Evolutionary conservation across 2,329 filamentous ascomycete genomes (phyloP), one percentile per base, ranked within the genome.

Genomic region (Macrophomina tecta): DNA sequence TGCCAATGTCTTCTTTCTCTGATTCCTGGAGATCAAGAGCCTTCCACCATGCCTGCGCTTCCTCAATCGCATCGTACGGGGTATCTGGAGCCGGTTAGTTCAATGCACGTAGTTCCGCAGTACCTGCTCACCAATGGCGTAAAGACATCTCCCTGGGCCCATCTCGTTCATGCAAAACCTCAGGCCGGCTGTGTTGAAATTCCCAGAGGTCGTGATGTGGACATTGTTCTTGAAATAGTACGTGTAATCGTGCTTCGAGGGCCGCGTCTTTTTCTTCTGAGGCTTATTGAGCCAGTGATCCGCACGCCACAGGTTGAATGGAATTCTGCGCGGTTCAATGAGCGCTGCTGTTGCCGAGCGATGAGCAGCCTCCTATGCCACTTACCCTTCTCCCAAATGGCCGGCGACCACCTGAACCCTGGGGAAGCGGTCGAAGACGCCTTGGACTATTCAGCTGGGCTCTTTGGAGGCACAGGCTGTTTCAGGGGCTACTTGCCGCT

Each of bases 281-380:
- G 79, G 79, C 67, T 82, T 80, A 68, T 82, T 81, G 69, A 80
- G 80, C 80, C 79, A 82, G 72, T 82, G 79, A 32, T 70, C 72
- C 32, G 79, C 78, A 16, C 71, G 71, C 73, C 73, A 75, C 3
- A 76, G 65, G 46, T 82, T 82, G 72, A 83, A 82, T 0, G 81
- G 81, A 46, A 83, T n/a, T 3, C 58, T 61, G 45, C 18, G 3
- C 14, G 14, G 36, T 3, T 12, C 9, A 23, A 23, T 61, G 8
- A 61, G 56, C 28, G 36, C 4, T 16, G 16, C 5, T 5, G 0
- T 4, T n/a, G 14, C 38, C 2, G 3, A 4, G 5, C n/a, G 2
- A 23, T 11, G 12, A 16, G 4, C n/a, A 11, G 9, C 18, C 7
- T 55, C 14, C 7, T 0, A 14, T 5, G 1, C 45, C 14, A 18